Evolutionary conservation across 2,329 filamentous ascomycete species (phyloP).

Genomic region (Fusarium secorum): DNA sequence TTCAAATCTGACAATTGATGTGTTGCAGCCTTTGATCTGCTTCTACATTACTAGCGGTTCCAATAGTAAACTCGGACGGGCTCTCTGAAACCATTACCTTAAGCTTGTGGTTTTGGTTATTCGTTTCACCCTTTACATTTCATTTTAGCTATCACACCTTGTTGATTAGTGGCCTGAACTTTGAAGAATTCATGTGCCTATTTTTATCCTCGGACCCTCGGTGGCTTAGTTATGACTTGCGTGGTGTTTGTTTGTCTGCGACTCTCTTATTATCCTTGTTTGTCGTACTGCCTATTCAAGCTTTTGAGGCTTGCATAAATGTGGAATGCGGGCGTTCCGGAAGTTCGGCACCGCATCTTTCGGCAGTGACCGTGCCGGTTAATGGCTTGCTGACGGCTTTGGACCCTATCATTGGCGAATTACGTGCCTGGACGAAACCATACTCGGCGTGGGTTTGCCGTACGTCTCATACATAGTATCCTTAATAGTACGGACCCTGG

Average conservation of each 20-base stretch:
- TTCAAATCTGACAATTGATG: constrained; percentile 59
- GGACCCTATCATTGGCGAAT: constrained; percentile 17
- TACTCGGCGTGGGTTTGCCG: constrained; percentile 34
- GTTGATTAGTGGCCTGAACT: neutral
- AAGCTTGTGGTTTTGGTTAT: constrained; percentile 60
- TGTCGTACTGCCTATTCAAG: neutral
- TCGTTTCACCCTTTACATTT: constrained; percentile 71
- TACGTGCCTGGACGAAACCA: constrained; percentile 14
- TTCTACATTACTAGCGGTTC: constrained; percentile 62
- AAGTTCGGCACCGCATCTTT: constrained; percentile 41
- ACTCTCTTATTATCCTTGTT: neutral
- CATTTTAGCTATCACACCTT: neutral
- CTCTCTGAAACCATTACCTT: constrained; percentile 66
- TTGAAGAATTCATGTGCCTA: neutral
- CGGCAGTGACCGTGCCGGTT: constrained; percentile 36
- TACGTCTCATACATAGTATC: neutral
- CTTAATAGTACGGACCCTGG: constrained; percentile 3
- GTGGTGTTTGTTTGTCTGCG: neutral
- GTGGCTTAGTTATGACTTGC: neutral
- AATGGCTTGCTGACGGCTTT: constrained; percentile 26
- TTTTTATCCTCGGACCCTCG: neutral
- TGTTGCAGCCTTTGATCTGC: constrained; percentile 63
- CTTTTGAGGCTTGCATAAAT: constrained; percentile 18
- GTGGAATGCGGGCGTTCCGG: constrained; percentile 31
- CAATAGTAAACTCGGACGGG: constrained; percentile 61